Base-by-base conservation (phyloP, 2,329 filamentous ascomycete genomes). In the Bimuria novae-zelandiae region DNA sequence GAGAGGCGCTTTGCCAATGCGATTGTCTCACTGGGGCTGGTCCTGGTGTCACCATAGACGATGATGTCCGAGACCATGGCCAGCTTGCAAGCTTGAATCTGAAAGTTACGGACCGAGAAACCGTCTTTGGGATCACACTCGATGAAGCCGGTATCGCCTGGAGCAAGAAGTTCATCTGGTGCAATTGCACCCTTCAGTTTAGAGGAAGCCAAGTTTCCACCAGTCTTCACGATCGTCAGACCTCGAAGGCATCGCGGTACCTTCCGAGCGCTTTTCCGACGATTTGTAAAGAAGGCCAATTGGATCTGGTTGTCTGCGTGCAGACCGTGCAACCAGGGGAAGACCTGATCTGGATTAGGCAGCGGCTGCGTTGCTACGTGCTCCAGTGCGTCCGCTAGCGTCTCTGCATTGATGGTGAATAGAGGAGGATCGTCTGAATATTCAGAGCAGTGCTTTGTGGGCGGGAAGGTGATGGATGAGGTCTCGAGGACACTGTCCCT, bases 21-120 rank as follows among this genome's bases (percentile, higher is more conserved):
- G 76, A 89, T 63, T 71, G 96, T 77, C 51, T 87, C 86, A 48
- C 83, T 81, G 40, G 84, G 82, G 22, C 82, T 75, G 1, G 80
- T 80, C 32, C 79, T 76, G 59, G 90, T 84, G 49, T 93, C 89
- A 11, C 91, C 91, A 69, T 99, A 99, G 1, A 99, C 84, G 35
- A 99, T 83, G 59, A 99, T 90, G 71, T 99, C 94, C 0, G 92
- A 97, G 7, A 94, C 84, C 60, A 89, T 85, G 49, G 92, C 92
- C 60, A 90, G 79, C 73, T 99, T 99, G 53, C 89, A 89, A 0
- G 90, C 84, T 73, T 99, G 94, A 33, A 97, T 97, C 65, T 97
- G 93, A 69, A 99, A 99, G 72, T 97, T 97, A 40, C 94, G 86
- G 37, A 97, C 92, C 4, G 91, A 96, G 70, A 97, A 97, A 7